Evolutionary conservation across 2,329 filamentous ascomycete species (phyloP), one percentile per base, ranked within the genome.

Genomic region (Metarhizium rileyi): DNA sequence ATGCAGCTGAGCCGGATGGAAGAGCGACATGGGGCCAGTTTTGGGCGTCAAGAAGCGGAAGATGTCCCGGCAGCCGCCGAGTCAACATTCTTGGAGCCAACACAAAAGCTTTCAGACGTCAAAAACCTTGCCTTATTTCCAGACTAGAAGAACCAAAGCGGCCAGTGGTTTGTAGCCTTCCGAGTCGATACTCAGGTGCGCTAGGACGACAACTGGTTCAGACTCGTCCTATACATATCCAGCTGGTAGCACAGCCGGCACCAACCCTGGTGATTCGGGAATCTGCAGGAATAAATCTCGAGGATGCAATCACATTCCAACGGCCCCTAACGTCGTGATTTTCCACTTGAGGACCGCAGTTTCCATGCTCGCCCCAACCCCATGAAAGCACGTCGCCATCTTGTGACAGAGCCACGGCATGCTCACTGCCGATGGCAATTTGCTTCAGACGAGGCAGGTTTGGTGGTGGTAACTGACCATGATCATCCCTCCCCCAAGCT

Each of bases 351-450:
- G 81, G 78, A 3, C 93, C 93, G 64, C 93, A 98, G 64, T 98
- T 98, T 1, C 93, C 93, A 68, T 98, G 93, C 67, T 97, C 91
- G 2, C 90, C 90, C 93, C 93, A 98, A 20, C 93, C 93, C 89
- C 91, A 97, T 1, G 87, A 80, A 45, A 94, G 68, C 1, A 95
- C 80, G 46, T 83, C 77, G 1, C 80, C 80, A 20, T 76, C 72
- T 9, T 68, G 69, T 0, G 86, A 81, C 25, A 91, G 66, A 8
- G 82, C 87, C 54, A 97, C 67, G n/a, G 80, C 81, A 66, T 98
- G 93, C 66, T 97, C 93, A 61, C 91, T 96, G 0, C 93, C 93
- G 43, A 86, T 79, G 3, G 87, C 86, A n/a, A 97, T 76, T 23
- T 73, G 71, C 9, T 70, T 67, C 3, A 90, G 60, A 1, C 63